Conservation (phyloP, 73 alveolate species). For the Uronychia binucleata region DNA sequence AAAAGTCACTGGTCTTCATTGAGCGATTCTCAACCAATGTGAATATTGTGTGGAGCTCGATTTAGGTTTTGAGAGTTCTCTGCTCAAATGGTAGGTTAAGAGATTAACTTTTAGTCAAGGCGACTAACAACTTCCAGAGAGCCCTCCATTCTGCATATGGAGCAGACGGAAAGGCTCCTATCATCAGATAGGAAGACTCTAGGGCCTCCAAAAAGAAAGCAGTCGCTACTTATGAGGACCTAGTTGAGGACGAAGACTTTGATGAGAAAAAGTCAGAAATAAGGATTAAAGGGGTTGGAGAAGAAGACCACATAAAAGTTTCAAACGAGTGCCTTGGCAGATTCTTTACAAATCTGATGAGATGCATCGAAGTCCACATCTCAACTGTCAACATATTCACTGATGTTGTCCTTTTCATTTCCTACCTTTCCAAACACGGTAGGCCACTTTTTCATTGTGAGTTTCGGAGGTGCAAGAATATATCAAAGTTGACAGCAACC, state of each 20-base stretch:
- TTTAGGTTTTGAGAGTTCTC: slow-evolving; percentile 32
- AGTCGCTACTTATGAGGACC: neutral
- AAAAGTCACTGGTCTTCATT: slow-evolving; percentile 11
- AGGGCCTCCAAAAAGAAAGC: no score
- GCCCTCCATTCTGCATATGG: neutral
- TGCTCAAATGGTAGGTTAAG: slow-evolving; percentile 31
- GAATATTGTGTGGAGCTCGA: slow-evolving; percentile 35
- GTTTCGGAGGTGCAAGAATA: slow-evolving; percentile 3
- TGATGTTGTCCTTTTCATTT: slow-evolving; percentile 28
- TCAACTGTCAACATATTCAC: slow-evolving; percentile 25
- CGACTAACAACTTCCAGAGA: slow-evolving; percentile 20
- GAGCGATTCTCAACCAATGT: slow-evolving; percentile 26
- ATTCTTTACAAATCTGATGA: neutral
- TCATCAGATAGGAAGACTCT: no score
- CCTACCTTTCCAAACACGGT: slow-evolving; percentile 34
- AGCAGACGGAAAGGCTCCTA: no score
- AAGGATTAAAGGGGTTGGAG: no score
- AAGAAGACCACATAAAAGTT: neutral
- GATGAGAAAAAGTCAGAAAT: neutral
- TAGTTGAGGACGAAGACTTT: neutral
- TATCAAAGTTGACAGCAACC: neutral
- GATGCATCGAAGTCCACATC: slow-evolving; percentile 5
- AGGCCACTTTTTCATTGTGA: neutral
- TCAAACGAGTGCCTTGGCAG: neutral
- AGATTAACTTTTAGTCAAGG: slow-evolving; percentile 13